Percentiles rank a stretch among this genome's conserved stretches.
These are phyloP conservation scores for Chaetomium globosum DNA, from an alignment of 2,329 filamentous ascomycete genomes.

Conservation along the genomic window DNA sequence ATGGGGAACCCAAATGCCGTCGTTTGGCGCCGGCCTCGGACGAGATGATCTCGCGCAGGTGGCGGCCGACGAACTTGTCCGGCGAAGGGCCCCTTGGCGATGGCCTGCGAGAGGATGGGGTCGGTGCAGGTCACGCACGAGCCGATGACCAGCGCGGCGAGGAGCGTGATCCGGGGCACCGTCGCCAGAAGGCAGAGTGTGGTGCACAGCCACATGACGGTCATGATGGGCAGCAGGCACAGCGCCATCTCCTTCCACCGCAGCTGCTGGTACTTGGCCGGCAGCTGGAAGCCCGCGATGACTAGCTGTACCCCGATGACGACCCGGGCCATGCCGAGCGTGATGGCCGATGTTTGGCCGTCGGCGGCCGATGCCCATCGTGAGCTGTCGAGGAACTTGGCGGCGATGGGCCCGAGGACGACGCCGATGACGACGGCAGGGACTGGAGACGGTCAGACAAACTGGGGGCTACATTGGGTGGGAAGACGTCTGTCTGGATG, in stretches of 20 bases:
- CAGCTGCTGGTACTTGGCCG: conserved; percentile 55
- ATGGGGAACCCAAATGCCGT: conserved; percentile 65
- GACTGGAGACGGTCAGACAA: conserved; percentile 43
- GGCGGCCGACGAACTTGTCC: conserved; percentile 63
- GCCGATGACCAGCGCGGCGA: conserved; percentile 59
- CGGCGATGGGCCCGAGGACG: conserved; percentile 56
- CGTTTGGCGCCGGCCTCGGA: conserved; percentile 64
- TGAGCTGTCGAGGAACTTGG: conserved; percentile 54
- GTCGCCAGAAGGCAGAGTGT: conserved; percentile 58
- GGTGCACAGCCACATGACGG: conserved; percentile 63
- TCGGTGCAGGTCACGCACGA: conserved; percentile 65
- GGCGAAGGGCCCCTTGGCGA: conserved; percentile 64
- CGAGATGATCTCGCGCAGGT: conserved; percentile 63
- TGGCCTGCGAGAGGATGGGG: conserved; percentile 63
- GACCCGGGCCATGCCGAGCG: conserved; percentile 56
- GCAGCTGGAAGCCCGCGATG: conserved; percentile 64
- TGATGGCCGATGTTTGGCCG: conserved; percentile 45
- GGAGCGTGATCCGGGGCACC: conserved; percentile 57
- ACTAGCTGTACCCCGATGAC: conserved; percentile 66
- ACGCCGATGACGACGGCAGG: conserved; percentile 59
- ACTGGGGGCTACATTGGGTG: neutral
- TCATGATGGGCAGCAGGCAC: conserved; percentile 62
- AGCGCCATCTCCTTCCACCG: conserved; percentile 58
- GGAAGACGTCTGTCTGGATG: neutral
- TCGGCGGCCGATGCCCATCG: conserved; percentile 45